These are phyloP conservation scores for Zymoseptoria tritici DNA, from an alignment of 2,329 filamentous ascomycete species.

Conservation along the genomic window DNA sequence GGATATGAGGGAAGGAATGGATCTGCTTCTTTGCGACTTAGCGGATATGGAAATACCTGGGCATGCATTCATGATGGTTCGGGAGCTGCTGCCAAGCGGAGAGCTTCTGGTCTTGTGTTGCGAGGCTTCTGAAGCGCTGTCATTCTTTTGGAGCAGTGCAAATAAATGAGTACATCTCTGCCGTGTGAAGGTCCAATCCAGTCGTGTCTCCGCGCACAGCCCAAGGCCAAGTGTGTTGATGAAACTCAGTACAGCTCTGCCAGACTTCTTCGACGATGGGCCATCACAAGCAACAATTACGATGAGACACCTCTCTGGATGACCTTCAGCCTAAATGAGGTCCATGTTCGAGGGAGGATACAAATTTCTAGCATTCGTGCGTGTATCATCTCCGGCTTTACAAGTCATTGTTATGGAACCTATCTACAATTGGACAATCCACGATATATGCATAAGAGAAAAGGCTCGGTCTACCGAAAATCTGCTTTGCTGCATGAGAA, in stretches of 20 bases:
- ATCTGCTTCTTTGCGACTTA: not conserved
- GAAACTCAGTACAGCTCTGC: not conserved
- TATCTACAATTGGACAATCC: not conserved
- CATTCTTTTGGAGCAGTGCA: not conserved
- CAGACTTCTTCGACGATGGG: not conserved
- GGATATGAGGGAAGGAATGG: conserved; percentile 2
- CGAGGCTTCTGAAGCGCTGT: not conserved
- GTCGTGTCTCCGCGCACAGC: not conserved
- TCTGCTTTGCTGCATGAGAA: not conserved
- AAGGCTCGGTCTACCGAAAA: not conserved
- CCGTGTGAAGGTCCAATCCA: not conserved
- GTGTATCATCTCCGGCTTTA: not conserved
- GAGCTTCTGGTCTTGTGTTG: not conserved
- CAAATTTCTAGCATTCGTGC: no score
- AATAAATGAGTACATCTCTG: not conserved
- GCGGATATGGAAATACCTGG: not conserved
- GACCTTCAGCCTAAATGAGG: not conserved
- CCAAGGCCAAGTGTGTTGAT: not conserved
- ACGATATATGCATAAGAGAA: not conserved
- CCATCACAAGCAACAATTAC: not conserved
- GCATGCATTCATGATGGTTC: not conserved
- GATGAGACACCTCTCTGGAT: not conserved
- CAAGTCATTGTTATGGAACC: not conserved
- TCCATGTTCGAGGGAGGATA: no score
- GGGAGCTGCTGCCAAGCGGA: not conserved